phyloP scores from a whole-genome alignment of 306 rosid genomes.

The Malus orientalis region DNA sequence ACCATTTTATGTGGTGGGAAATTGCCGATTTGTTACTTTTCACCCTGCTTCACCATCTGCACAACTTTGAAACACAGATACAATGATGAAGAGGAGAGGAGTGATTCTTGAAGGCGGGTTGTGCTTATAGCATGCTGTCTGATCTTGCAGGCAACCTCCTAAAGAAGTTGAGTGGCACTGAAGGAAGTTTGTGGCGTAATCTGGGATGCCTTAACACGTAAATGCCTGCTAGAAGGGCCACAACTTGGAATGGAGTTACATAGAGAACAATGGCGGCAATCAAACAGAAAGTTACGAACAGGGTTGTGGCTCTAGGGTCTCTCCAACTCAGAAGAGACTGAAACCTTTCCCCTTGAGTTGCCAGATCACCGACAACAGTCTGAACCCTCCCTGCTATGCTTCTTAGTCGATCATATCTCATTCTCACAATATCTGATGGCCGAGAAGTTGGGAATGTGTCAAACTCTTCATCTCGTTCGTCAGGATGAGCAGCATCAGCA shows the following conservation, averaged over 20 bases:
- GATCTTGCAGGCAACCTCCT: conserved; percentile 87
- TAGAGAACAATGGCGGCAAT: conserved; percentile 64
- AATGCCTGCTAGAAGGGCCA: conserved; percentile 50
- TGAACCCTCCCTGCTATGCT: conserved; percentile 89
- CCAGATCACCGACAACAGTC: conserved; percentile 73
- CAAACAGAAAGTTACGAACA: conserved; percentile 58
- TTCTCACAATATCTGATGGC: conserved; percentile 45
- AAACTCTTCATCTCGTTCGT: conserved; percentile 79
- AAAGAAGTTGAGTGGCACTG: conserved; percentile 73
- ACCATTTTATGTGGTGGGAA: background rate
- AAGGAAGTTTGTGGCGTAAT: conserved; percentile 68
- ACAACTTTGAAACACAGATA: background rate
- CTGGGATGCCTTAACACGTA: conserved; percentile 70
- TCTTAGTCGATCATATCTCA: conserved; percentile 79
- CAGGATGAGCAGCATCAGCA: conserved; percentile 74
- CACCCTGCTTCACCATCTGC: background rate
- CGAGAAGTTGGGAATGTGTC: conserved; percentile 76
- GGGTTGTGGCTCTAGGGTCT: conserved; percentile 79
- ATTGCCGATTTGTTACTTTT: background rate
- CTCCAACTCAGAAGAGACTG: conserved; percentile 82
- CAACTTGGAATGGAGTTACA: conserved; percentile 80
- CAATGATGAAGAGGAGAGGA: background rate
- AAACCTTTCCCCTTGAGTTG: conserved; percentile 88
- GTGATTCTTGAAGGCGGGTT: background rate
- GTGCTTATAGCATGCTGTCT: conserved; percentile 59